A percentile compares a stretch with the other conserved stretches of the same genome.
These are phyloP conservation scores for Calonectria honghensis DNA, from an alignment of 2,329 filamentous ascomycete species.

Conservation along the genomic window DNA sequence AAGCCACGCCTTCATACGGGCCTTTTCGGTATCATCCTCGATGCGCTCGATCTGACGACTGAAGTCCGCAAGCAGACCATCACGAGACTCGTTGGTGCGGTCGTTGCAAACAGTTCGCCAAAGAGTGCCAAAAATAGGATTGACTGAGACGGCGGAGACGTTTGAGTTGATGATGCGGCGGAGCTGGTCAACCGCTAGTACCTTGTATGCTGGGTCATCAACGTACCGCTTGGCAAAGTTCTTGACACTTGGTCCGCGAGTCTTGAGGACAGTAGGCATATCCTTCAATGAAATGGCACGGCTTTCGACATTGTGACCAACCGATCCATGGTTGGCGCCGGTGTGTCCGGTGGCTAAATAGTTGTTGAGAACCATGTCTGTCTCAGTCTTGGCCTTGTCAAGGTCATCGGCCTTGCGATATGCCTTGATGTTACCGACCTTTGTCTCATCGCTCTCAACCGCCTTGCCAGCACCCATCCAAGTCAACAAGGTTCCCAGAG, in stretches of 20 bases:
- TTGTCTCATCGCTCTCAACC: slow-evolving; percentile 31
- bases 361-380: background rate
- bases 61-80: slow-evolving; percentile 65
- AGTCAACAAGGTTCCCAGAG: slow-evolving; percentile 56
- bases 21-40: slow-evolving; percentile 57
- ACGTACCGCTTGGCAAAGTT: slow-evolving; percentile 65
- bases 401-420: slow-evolving; percentile 47
- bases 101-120: slow-evolving; percentile 71
- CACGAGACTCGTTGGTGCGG: slow-evolving; percentile 62
- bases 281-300: slow-evolving; percentile 45
- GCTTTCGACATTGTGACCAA: slow-evolving; percentile 24
- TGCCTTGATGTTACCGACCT: slow-evolving; percentile 36
- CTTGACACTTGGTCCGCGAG: slow-evolving; percentile 50
- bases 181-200: slow-evolving; percentile 62
- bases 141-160: slow-evolving; percentile 66
- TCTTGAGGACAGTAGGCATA: slow-evolving; percentile 52
- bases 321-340: background rate
- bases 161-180: slow-evolving; percentile 65
- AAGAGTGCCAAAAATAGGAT: slow-evolving; percentile 70
- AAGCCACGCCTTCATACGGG: slow-evolving; percentile 67
- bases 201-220: slow-evolving; percentile 61
- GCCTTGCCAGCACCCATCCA: slow-evolving; percentile 50
- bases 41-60: slow-evolving; percentile 63
- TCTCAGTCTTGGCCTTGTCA: slow-evolving; percentile 32
- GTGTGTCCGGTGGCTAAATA: slow-evolving; percentile 27